Conservation (phyloP, 352 stramenopile species). For the Globisporangium rhizosaccharum region DNA sequence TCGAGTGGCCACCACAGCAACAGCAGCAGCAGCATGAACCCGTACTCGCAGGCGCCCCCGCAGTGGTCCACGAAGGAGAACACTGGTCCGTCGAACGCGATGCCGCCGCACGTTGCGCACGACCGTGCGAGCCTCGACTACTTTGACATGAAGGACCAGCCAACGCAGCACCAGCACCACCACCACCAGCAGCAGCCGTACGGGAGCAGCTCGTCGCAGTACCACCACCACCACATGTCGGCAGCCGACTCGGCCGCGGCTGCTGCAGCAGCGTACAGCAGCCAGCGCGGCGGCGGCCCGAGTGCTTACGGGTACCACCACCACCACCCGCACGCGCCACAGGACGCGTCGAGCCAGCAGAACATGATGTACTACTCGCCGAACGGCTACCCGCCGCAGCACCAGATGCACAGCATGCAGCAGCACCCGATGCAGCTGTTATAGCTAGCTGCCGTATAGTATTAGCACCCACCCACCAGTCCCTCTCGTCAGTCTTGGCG, state of each 20-base stretch:
- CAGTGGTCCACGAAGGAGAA: conserved; percentile 58
- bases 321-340: conserved; percentile 31
- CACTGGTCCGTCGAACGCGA: conserved; percentile 8
- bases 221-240: conserved; percentile 61
- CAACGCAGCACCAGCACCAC: conserved; percentile 33
- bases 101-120: conserved; percentile 22
- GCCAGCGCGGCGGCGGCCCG: conserved; percentile 28
- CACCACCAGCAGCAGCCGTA: conserved; percentile 36
- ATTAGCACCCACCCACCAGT: conserved; percentile 5
- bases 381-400: conserved; percentile 41
- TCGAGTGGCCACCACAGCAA: conserved; percentile 11
- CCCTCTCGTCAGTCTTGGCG: no score
- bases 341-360: conserved; percentile 18
- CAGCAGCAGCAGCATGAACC: conserved; percentile 13
- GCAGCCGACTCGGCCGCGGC: conserved; percentile 52
- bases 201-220: conserved; percentile 38
- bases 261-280: conserved; percentile 44
- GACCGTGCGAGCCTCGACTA: conserved; percentile 49
- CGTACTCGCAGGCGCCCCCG: conserved; percentile 48
- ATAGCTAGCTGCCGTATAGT: conserved; percentile 35
- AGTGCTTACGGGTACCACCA: conserved; percentile 45
- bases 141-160: conserved; percentile 71
- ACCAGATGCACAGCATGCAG: conserved; percentile 74
- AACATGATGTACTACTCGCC: conserved; percentile 73
- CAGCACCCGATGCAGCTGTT: conserved; percentile 72